Percentiles rank a stretch among this genome's conserved stretches.
phyloP scores from a whole-genome alignment of 306 rosid genomes.

The Begonia loranthoides region DNA sequence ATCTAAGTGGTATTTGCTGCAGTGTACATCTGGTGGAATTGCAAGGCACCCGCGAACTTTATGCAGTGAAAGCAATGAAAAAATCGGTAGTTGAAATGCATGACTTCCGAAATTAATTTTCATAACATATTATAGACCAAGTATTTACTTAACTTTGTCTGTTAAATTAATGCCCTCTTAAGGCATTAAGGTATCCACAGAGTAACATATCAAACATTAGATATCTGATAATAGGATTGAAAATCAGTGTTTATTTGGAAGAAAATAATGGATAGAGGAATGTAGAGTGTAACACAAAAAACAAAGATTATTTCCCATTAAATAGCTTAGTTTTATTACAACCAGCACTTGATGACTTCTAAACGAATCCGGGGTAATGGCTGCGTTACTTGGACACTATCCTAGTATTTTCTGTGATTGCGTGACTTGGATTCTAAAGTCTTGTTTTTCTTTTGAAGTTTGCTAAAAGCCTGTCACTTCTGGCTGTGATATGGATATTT shows the following conservation, averaged over 20 bases:
- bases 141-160: no score
- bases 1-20: slow-evolving; percentile 8
- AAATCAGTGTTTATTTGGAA: not conserved
- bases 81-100: slow-evolving; percentile 56
- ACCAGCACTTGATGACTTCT: no score
- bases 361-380: no score
- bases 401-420: no score
- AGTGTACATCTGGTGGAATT: slow-evolving; percentile 96
- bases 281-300: no score
- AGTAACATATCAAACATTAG: not conserved
- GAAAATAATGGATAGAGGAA: not conserved
- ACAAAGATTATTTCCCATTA: no score
- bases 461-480: not conserved
- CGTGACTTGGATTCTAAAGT: not conserved
- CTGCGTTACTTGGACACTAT: no score
- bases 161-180: not conserved
- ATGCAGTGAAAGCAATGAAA: slow-evolving; percentile 98
- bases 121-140: no score
- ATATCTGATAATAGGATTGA: no score
- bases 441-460: not conserved
- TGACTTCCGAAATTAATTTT: not conserved
- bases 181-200: not conserved
- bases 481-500: not conserved
- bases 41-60: slow-evolving; percentile 55
- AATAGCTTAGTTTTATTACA: no score